Percentiles rank a stretch among this genome's conserved stretches.
Conservation (phyloP, 1,284 basidiomycete species). For the Boletus semigastroideus region DNA sequence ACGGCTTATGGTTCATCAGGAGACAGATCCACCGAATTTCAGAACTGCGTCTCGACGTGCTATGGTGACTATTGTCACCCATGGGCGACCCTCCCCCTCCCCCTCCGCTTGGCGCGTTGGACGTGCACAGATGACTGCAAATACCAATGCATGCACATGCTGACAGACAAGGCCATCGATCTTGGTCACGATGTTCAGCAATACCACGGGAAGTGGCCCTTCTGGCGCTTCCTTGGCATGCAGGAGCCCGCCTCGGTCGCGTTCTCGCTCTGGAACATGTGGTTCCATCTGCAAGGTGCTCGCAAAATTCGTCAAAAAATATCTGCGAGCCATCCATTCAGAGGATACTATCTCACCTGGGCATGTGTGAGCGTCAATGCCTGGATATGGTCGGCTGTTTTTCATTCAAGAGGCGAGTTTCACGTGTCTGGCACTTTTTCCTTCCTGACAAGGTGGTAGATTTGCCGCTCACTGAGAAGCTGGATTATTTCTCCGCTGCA, state of each 20-base stretch:
- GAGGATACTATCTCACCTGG: slow-evolving; percentile 67
- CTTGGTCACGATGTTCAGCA: slow-evolving; percentile 58
- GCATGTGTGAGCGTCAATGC: slow-evolving; percentile 81
- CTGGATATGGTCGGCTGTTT: slow-evolving; percentile 92
- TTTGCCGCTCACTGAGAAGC: slow-evolving; percentile 78
- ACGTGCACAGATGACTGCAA: slow-evolving; percentile 86
- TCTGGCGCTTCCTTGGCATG: slow-evolving; percentile 80
- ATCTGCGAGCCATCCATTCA: slow-evolving; percentile 65
- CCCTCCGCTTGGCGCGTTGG: slow-evolving; percentile 64
- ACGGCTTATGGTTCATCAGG: slow-evolving; percentile 48
- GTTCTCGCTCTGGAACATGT: slow-evolving; percentile 87
- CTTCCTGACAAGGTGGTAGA: slow-evolving; percentile 49
- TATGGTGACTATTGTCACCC: slow-evolving; percentile 32
- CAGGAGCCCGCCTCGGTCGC: slow-evolving; percentile 94
- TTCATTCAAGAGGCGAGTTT: slow-evolving; percentile 83
- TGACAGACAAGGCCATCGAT: slow-evolving; percentile 65
- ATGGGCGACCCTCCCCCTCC: slow-evolving; percentile 39
- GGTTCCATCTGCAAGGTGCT: slow-evolving; percentile 64
- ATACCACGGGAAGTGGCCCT: slow-evolving; percentile 97
- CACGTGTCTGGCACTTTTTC: neutral
- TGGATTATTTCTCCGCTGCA: slow-evolving; percentile 96
- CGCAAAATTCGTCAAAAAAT: slow-evolving; percentile 50
- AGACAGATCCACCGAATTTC: slow-evolving; percentile 56
- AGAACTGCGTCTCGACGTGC: slow-evolving; percentile 52
- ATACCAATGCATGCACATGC: slow-evolving; percentile 84